phyloP scores from a whole-genome alignment of 805 yeast species.

The Myxozyma nipponensis region DNA sequence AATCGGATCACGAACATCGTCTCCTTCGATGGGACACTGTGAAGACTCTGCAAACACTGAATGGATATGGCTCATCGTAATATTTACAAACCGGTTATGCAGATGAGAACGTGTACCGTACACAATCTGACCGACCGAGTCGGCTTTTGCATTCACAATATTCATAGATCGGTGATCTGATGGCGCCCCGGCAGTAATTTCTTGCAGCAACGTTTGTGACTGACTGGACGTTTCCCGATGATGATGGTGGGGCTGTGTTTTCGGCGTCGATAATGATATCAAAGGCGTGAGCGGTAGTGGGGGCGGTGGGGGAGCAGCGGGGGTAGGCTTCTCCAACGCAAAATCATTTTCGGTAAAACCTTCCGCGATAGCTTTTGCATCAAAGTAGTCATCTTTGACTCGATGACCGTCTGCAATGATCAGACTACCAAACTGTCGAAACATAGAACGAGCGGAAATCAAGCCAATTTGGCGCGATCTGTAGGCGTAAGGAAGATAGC shows the following conservation, averaged over 20 bases:
- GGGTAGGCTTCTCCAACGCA: constrained; percentile 36
- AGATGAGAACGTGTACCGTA: constrained; percentile 18
- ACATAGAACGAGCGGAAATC: constrained; percentile 46
- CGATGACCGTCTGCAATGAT: constrained; percentile 47
- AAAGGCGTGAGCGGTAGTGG: constrained; percentile 5
- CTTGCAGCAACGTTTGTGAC: background rate
- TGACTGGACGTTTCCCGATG: background rate
- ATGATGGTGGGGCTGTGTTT: background rate
- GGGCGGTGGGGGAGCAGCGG: background rate
- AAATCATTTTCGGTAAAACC: constrained; percentile 47
- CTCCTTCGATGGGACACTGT: constrained; percentile 6
- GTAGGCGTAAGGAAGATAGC: constrained; percentile 34
- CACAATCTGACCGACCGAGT: constrained; percentile 18
- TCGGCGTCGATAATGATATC: background rate
- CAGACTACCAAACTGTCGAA: constrained; percentile 50
- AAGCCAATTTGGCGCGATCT: constrained; percentile 37
- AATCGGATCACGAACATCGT: constrained; percentile 22
- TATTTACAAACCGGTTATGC: constrained; percentile 4
- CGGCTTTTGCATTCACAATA: constrained; percentile 1
- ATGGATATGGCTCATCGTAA: constrained; percentile 12
- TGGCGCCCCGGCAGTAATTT: background rate
- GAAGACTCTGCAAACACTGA: constrained; percentile 15
- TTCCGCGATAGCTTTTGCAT: constrained; percentile 41
- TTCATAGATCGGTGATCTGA: background rate
- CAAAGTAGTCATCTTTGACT: constrained; percentile 57